These are phyloP conservation scores for Dovyalis caffra DNA, from an alignment of 345 rosid genomes.

Conservation along the genomic window DNA sequence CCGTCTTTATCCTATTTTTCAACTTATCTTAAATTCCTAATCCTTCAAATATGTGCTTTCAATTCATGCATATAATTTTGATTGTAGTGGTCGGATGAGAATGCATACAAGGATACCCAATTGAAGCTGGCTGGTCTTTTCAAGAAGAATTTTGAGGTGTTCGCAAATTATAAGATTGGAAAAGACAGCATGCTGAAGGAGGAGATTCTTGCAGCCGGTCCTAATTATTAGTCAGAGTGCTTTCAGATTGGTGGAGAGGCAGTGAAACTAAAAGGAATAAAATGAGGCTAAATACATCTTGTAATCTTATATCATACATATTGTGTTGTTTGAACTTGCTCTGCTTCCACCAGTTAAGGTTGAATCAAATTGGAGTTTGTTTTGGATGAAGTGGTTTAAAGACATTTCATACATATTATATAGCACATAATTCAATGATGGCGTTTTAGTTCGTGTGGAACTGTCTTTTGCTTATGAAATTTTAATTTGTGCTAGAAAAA, in stretches of 20 bases:
- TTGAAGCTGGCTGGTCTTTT: slow-evolving; percentile 79
- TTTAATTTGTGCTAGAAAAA: too few species aligned
- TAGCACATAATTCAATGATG: too few species aligned
- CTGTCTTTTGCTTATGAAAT: too few species aligned
- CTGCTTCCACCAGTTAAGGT: too few species aligned
- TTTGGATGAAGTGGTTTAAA: too few species aligned
- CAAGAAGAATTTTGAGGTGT: slow-evolving; percentile 76
- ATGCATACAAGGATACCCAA: slow-evolving; percentile 65
- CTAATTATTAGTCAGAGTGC: slow-evolving; percentile 39
- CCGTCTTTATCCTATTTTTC: not conserved
- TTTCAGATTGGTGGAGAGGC: not conserved
- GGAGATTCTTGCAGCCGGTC: slow-evolving; percentile 89
- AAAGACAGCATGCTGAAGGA: slow-evolving; percentile 62
- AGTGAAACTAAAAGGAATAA: not conserved
- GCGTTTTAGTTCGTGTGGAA: too few species aligned
- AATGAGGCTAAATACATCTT: not conserved
- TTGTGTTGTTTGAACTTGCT: too few species aligned
- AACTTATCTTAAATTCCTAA: too few species aligned
- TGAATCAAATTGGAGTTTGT: too few species aligned
- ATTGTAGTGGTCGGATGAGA: slow-evolving; percentile 76
- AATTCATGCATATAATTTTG: not conserved
- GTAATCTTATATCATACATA: too few species aligned
- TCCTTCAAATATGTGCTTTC: too few species aligned
- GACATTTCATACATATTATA: too few species aligned
- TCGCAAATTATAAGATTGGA: slow-evolving; percentile 73